Percentiles rank a stretch among this genome's conserved stretches.
Conservation (phyloP, 176 grass and related monocot genomes). For the Carex parvula region DNA sequence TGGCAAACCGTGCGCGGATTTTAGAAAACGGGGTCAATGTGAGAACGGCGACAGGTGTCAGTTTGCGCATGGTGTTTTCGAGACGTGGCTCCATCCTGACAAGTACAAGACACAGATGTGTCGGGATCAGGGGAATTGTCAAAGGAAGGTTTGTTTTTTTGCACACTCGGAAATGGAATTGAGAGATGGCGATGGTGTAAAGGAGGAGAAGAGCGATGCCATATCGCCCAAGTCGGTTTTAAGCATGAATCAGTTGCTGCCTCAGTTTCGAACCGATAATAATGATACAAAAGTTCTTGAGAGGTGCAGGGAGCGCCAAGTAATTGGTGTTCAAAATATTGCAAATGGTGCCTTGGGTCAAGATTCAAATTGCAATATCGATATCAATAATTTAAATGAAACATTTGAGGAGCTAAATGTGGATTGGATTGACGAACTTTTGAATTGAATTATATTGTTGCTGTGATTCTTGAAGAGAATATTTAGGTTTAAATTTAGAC, state of each 20-base stretch:
- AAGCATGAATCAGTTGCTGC: not conserved
- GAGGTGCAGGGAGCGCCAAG: not conserved
- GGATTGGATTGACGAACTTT: not conserved
- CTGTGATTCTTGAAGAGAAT: not conserved
- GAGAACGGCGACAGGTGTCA: slow-evolving; percentile 10
- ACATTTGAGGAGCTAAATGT: not conserved
- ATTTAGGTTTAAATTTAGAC: not conserved
- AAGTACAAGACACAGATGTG: slow-evolving; percentile 27
- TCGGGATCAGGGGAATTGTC: not conserved
- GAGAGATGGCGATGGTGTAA: not conserved
- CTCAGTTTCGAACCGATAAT: not conserved
- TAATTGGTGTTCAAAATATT: not conserved
- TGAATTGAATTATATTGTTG: not conserved
- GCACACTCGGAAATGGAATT: not conserved
- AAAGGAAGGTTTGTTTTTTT: slow-evolving; percentile 24
- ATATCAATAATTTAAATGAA: not conserved
- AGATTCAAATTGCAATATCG: too few relatives aligned
- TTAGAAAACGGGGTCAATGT: slow-evolving; percentile 17
- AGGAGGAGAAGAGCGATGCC: not conserved
- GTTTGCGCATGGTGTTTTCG: slow-evolving; percentile 22
- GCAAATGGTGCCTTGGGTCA: not conserved
- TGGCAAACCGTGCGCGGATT: not conserved
- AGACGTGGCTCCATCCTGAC: slow-evolving; percentile 17
- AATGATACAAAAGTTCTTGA: not conserved
- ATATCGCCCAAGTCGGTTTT: slow-evolving; percentile 11